phyloP scores from a whole-genome alignment of 805 yeast species.

The Hanseniaspora valbyensis region DNA sequence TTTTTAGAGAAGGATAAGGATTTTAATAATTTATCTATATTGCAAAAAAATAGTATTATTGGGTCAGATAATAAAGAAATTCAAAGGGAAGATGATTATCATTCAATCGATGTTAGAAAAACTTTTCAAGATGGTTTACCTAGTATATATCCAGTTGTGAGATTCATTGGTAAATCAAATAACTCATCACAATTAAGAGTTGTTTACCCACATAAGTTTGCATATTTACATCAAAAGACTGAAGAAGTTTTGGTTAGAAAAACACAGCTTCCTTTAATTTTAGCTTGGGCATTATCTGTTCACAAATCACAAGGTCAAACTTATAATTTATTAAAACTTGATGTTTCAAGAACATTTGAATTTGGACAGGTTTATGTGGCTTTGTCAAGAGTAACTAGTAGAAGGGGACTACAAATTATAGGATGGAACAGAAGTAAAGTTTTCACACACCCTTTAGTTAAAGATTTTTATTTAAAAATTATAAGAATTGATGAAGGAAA shows the following conservation, averaged over 20 bases:
- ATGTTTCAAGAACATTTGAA: constrained; percentile 65
- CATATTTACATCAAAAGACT: constrained; percentile 54
- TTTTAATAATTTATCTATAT: constrained; percentile 37
- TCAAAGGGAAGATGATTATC: too few species aligned
- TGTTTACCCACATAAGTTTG: constrained; percentile 75
- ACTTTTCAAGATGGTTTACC: too few species aligned
- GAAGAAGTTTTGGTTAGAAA: constrained; percentile 60
- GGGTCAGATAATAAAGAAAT: constrained; percentile 30
- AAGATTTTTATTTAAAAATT: constrained; percentile 51
- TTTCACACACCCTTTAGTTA: constrained; percentile 60
- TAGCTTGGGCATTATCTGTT: constrained; percentile 93
- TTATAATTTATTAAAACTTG: constrained; percentile 61
- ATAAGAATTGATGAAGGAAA: constrained; percentile 26
- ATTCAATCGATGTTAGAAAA: too few species aligned
- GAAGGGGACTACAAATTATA: constrained; percentile 71
- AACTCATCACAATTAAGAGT: constrained; percentile 64
- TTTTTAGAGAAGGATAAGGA: neutral
- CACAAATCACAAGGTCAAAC: constrained; percentile 97
- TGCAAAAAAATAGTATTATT: constrained; percentile 36
- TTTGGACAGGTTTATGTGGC: constrained; percentile 96
- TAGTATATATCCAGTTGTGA: constrained; percentile 57
- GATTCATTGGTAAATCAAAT: constrained; percentile 49
- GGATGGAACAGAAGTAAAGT: constrained; percentile 59
- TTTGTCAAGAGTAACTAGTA: constrained; percentile 71
- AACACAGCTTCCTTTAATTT: constrained; percentile 69